These are phyloP conservation scores for Tuber indicum DNA, from an alignment of 495 filamentous ascomycete species.

Conservation along the genomic window DNA sequence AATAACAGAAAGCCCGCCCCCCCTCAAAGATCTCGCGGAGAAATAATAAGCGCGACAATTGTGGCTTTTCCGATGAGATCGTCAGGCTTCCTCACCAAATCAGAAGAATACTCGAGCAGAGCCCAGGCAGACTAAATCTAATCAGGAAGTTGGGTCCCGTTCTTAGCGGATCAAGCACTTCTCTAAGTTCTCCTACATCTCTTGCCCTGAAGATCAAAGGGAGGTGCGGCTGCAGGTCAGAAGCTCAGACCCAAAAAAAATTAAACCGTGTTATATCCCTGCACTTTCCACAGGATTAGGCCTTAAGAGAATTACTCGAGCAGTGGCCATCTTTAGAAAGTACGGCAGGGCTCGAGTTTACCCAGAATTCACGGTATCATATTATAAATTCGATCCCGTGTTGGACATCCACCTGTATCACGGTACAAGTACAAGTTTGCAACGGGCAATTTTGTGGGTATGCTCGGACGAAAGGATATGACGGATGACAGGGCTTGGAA, in stretches of 20 bases:
- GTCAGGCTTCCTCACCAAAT: not conserved
- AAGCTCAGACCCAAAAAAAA: not conserved
- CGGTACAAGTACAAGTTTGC: not conserved
- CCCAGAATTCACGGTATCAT: not conserved
- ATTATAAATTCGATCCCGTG: not conserved
- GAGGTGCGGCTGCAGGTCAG: not conserved
- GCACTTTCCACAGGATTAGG: too few species aligned
- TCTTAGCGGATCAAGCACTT: not conserved
- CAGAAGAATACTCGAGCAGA: not conserved
- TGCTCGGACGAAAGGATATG: not conserved
- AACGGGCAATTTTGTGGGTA: not conserved
- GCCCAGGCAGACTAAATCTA: not conserved
- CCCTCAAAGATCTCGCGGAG: not conserved
- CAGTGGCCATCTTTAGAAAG: too few species aligned
- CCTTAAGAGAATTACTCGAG: too few species aligned
- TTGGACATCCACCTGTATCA: not conserved
- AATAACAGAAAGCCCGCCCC: not conserved
- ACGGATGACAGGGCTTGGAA: not conserved
- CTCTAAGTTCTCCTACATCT: not conserved
- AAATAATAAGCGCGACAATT: not conserved
- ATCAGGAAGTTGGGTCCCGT: not conserved
- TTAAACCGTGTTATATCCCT: too few species aligned
- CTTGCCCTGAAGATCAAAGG: not conserved
- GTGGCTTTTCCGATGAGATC: not conserved
- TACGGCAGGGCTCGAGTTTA: too few species aligned